Evolutionary conservation across 164 flowering plant species (phyloP), one percentile per base, ranked within the genome.

Genomic region (Paratinospora sagittata): DNA sequence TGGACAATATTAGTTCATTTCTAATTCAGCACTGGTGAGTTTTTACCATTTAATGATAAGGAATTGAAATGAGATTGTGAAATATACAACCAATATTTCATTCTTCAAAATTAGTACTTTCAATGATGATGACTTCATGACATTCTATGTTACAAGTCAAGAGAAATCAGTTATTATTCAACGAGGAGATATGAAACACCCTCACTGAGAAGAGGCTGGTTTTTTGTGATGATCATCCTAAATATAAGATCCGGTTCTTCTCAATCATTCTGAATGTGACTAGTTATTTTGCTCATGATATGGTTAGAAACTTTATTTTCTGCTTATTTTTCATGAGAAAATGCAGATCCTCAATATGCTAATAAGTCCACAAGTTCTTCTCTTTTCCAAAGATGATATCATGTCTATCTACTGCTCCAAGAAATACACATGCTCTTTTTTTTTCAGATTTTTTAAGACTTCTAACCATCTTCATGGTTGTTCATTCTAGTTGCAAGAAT

Each of bases 401-500:
- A 52, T 52, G n/a, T 17, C 7, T 16, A 3, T 52, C 21, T 52
- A 3, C 21, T 16, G 4, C 60, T 52, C 19, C 17, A 52, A 52
- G 17, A 19, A 52, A 52, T 8, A 16, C 58, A 17, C 21, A 52
- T 55, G 24, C 10, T n/a, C 17, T 19, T 21, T 6, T n/a, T n/a
- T 55, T 55, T n/a, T 55, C 10, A 8, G 24, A 23, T 23, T 55
- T 55, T 3, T 63, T 71, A 19, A 43, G 61, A 7, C 3, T 24
- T 33, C 30, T 43, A 43, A 11, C n/a, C 39, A 62, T 30, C 27
- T 11, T 36, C 47, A 3, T 45, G 17, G 73, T 57, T 71, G 17
- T 65, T 47, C 9, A 23, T 73, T 70, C 17, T 73, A 36, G 98
- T 78, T 91, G 78, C 92, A 91, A 90, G 98, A 94, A 66, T 79